Base-by-base conservation (phyloP, 805 yeast species). In the Nematodospora valgi region DNA sequence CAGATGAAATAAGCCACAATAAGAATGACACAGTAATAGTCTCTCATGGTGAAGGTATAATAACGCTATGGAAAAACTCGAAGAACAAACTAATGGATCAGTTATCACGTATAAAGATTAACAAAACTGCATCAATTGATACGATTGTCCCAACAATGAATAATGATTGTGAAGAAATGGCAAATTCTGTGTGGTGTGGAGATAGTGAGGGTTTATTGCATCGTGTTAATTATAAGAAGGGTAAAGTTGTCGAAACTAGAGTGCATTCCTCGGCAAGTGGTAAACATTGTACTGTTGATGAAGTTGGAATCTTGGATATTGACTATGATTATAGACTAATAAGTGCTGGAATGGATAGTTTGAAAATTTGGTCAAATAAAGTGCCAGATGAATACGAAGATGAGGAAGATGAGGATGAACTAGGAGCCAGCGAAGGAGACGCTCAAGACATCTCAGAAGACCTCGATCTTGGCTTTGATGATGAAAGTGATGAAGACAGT, bases 1-100 rank as follows among this genome's bases (percentile, higher is more conserved):
- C 64, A 1, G 85, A 82, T 43, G 28, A 33, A 12, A 27, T 38
- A 10, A 56, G 51, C 24, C 58, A 48, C 8, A 72, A 78, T 10
- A 73, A 71, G 31, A 85, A 80, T 35, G 80, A 77, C 13, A 71
- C 77, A 1, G 72, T 80, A 3, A 74, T 82, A 4, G 88, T 89
- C 47, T 91, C 96, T 29, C 88, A 87, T 82, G 87, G 95, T 11
- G 93, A 83, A 51, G 98, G 98, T 3, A 75, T 86, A 10, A 70
- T 87, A 5, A 87, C 98, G 0, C 66, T 84, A 10, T 91, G 98
- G 98, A 78, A 76, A 47, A 79, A 82, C 18, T 68, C 75, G 20
- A 74, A 75, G 51, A 86, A 86, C 51, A 74, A 74, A 27, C 72
- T 79, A 41, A 69, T 64, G 39, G 97, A 91, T 57, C 97, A 91